Base-by-base conservation (phyloP, 148 eudicot genomes). In the Rheum nobile region DNA sequence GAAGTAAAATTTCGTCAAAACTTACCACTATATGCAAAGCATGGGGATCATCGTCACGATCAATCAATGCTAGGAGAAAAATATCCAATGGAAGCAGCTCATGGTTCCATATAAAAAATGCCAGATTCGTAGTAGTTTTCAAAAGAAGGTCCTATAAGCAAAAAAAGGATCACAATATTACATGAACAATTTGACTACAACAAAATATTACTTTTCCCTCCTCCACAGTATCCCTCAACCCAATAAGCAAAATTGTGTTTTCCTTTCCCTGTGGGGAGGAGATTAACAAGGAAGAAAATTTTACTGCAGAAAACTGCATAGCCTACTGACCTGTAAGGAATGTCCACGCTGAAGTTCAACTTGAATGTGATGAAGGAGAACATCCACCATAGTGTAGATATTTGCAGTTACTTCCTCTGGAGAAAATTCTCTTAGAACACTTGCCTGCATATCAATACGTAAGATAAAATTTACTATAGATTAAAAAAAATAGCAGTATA, bases 371-470 rank as follows among this genome's bases (percentile, higher is more conserved):
- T 95, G 96, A 71, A 95, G 91, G 22, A 91, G 81, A 72, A 91
- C 98, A 90, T 95, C 98, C 79, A 95, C 98, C 96, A 95, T 88
- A 22, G 93, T 91, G 79, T 91, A 95, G 72, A 95, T 95, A 82
- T 95, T 95, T 55, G 90, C 90, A 71, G 98, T 95, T 77, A 95
- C 98, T 79, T 95, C 98, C 87, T 95, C 98, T 52, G 98, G 98
- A 37, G 97, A 87, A 95, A 95, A 81, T 80, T 91, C 98, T 84
- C 97, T 85, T 63, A 94, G 69, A 29, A 91, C 98, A 78, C 91
- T 86, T 47, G 88, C 97, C 98, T 94, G 81, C 80, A 75, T 37
- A 48, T 24, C 41, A 79, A 21, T 21, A 71, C 2, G 12, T 11
- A 22, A 34, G 10, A 41, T 69, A 41, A 32, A 67, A 6, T 17